Base-by-base conservation (phyloP, 2,329 filamentous ascomycete species). In the Ascosphaera apis region DNA sequence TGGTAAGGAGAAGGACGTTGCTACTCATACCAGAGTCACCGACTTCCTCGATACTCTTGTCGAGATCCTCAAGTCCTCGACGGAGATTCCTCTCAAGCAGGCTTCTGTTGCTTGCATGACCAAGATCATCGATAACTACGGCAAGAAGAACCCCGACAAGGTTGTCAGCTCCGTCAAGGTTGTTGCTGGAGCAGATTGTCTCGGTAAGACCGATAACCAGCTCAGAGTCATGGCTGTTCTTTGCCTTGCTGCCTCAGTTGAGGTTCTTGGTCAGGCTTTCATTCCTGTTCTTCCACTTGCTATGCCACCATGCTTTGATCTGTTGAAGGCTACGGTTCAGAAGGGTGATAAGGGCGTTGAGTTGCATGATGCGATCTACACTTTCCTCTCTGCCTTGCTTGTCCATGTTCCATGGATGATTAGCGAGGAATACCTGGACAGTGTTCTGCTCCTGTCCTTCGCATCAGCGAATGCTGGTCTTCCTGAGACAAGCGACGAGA, bases 101-200 rank as follows among this genome's bases (percentile, higher is more conserved):
- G 82, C 80, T 8, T 80, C 84, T 1, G 74, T 98, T 41, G 73
- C 74, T 25, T 95, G 86, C 46, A 76, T 95, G 32, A 84, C 93
- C 56, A 80, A 81, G 53, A 91, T 98, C 42, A 71, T 80, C 2
- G 84, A 93, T 56, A 86, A 86, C 53, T 95, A 92, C 52, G 91
- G 88, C 44, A 91, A 88, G 62, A 91, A 84, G 53, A 80, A 92
- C 48, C 65, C 77, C 1, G 71, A 77, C 44, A 74, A 72, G 32
- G 77, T 92, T 32, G 65, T 77, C 17, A 68, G 69, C 3, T 77
- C 83, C 3, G 81, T 83, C 3, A 63, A 72, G 40, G 76, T 76
- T 1, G 76, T 98, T 46, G 73, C 79, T 27, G 73, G 83, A 31
- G 61, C 72, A 37, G 63, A 77, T 43, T 86, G 81, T 42, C 66